These are phyloP conservation scores for Plantago major DNA, from an alignment of 257 asterid genomes.

Conservation along the genomic window DNA sequence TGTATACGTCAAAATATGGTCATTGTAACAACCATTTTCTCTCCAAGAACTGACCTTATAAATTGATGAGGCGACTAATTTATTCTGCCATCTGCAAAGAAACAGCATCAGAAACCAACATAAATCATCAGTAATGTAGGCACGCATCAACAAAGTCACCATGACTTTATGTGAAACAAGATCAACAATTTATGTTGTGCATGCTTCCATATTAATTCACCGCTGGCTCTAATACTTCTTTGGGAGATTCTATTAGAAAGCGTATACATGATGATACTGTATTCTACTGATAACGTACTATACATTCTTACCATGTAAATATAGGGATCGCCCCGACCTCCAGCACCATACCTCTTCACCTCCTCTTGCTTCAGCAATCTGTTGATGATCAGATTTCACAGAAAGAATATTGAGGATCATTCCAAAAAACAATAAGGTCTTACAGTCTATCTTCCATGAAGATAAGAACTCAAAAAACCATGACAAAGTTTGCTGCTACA, in stretches of 20 bases:
- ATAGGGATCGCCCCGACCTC: slow-evolving; percentile 84
- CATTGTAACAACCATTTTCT: neutral
- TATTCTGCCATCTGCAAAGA: slow-evolving; percentile 38
- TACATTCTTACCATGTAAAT: slow-evolving; percentile 57
- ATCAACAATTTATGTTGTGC: neutral
- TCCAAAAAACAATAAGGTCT: neutral
- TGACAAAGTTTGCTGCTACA: neutral
- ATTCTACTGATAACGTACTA: neutral
- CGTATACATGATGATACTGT: neutral
- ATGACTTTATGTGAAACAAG: neutral
- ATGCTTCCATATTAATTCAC: neutral
- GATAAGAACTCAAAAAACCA: neutral
- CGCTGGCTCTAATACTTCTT: neutral
- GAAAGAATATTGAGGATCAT: neutral
- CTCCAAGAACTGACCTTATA: neutral
- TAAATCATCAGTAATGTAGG: neutral
- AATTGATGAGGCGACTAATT: slow-evolving; percentile 6
- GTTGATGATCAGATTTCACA: slow-evolving; percentile 22
- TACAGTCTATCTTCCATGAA: slow-evolving; percentile 1
- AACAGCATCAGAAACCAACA: slow-evolving; percentile 4
- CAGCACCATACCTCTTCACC: slow-evolving; percentile 82
- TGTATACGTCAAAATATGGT: neutral
- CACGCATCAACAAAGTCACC: neutral
- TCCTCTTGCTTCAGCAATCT: slow-evolving; percentile 72
- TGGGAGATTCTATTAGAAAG: neutral